phyloP scores from a whole-genome alignment of 2,329 filamentous ascomycete genomes.

The Curvularia eragrostidis region DNA sequence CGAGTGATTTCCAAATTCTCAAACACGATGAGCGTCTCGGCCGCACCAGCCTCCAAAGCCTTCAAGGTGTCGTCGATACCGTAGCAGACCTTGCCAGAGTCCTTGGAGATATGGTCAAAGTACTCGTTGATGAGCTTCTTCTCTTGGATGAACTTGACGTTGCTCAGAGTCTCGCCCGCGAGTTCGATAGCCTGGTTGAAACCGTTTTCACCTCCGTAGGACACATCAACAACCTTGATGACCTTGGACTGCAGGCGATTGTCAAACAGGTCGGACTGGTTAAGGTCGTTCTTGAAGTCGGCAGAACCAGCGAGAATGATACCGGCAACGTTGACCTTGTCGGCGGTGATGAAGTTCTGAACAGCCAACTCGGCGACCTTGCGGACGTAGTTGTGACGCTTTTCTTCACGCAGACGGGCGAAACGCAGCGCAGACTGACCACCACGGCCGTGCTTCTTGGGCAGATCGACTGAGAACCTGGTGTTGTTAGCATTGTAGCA shows the following conservation, averaged over 20 bases:
- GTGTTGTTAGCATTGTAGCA: neutral
- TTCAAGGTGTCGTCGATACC: slow-evolving; percentile 98
- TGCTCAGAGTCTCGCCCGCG: slow-evolving; percentile 91
- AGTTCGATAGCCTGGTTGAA: slow-evolving; percentile 99
- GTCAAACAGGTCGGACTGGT: slow-evolving; percentile 97
- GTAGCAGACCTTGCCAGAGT: slow-evolving; percentile 96
- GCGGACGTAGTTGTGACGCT: slow-evolving; percentile 99
- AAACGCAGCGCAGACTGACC: slow-evolving; percentile 99
- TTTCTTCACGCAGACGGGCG: slow-evolving; percentile 98
- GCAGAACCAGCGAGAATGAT: slow-evolving; percentile 95
- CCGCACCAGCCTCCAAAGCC: slow-evolving; percentile 92
- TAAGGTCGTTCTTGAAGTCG: slow-evolving; percentile 99
- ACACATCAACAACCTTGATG: slow-evolving; percentile 99
- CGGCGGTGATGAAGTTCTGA: slow-evolving; percentile 97
- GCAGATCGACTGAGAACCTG: slow-evolving; percentile 89
- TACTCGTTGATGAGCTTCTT: slow-evolving; percentile 99
- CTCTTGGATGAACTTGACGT: slow-evolving; percentile 99
- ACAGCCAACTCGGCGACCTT: slow-evolving; percentile 98
- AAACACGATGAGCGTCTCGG: slow-evolving; percentile 93
- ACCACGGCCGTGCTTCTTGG: slow-evolving; percentile 99
- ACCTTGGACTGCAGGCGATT: slow-evolving; percentile 90
- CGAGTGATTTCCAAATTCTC: slow-evolving; percentile 96
- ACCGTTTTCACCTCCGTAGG: slow-evolving; percentile 97
- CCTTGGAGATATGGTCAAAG: slow-evolving; percentile 98
- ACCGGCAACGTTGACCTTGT: slow-evolving; percentile 98